phyloP scores from a whole-genome alignment of 2,329 filamentous ascomycete species.

The Nectriaceae sp. region DNA sequence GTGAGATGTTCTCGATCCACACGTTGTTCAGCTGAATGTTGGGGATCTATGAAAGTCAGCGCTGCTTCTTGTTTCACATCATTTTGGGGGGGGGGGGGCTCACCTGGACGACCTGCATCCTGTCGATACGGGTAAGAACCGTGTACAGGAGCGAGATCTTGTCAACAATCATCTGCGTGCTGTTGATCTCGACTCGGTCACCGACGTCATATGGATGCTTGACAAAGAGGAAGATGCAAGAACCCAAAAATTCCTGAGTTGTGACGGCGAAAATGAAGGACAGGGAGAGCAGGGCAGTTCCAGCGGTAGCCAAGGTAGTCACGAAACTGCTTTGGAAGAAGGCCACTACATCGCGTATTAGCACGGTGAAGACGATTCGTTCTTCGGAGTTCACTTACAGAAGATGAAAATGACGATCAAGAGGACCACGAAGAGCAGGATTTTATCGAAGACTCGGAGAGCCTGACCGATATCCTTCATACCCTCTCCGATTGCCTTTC shows the following conservation, averaged over 20 bases:
- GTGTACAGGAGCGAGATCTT: slow-evolving; percentile 94
- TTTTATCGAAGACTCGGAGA: slow-evolving; percentile 84
- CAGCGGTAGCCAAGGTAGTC: slow-evolving; percentile 83
- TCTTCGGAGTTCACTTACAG: slow-evolving; percentile 50
- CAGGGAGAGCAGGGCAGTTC: slow-evolving; percentile 89
- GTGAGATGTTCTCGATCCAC: slow-evolving; percentile 94
- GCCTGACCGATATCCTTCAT: slow-evolving; percentile 98
- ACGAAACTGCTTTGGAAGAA: slow-evolving; percentile 88
- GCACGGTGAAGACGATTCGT: too few relatives aligned
- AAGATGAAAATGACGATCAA: slow-evolving; percentile 84
- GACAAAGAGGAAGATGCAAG: slow-evolving; percentile 97
- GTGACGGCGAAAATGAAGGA: slow-evolving; percentile 95
- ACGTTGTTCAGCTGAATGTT: slow-evolving; percentile 89
- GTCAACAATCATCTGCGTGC: slow-evolving; percentile 77
- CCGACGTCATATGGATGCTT: slow-evolving; percentile 98
- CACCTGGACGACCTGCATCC: slow-evolving; percentile 71
- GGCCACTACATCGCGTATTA: slow-evolving; percentile 69
- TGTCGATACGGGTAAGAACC: slow-evolving; percentile 82
- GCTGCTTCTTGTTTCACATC: not conserved
- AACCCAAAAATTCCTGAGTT: slow-evolving; percentile 93
- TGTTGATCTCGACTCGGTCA: slow-evolving; percentile 82
- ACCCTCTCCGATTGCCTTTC: slow-evolving; percentile 86
- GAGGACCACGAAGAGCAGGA: slow-evolving; percentile 79
- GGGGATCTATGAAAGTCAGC: slow-evolving; percentile 61
- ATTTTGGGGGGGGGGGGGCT: too few relatives aligned